These are phyloP conservation scores for Rosa lucieae DNA, from an alignment of 306 rosid species.

Conservation along the genomic window DNA sequence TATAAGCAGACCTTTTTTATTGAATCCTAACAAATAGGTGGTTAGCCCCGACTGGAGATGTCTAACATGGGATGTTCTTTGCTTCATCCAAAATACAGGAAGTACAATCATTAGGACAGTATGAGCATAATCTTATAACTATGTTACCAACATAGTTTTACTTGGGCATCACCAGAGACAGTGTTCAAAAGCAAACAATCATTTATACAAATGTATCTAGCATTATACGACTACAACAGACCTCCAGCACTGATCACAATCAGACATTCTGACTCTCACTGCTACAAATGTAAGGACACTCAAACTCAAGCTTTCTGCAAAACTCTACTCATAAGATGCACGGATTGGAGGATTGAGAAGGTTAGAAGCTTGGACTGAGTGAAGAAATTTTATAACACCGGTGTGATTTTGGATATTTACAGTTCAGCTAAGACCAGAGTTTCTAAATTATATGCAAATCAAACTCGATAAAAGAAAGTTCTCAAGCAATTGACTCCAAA, in stretches of 20 bases:
- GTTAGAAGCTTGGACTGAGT: too few species aligned
- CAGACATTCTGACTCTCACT: background rate
- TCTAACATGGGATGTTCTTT: background rate
- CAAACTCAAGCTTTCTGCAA: too few species aligned
- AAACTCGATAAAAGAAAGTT: background rate
- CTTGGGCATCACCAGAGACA: background rate
- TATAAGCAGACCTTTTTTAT: background rate
- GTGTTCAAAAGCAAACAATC: conserved; percentile 4
- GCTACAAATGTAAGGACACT: background rate
- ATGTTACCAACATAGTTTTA: conserved; percentile 2
- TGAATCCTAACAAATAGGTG: background rate
- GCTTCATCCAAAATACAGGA: background rate
- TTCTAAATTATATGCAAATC: background rate
- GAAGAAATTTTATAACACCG: background rate
- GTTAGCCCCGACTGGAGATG: background rate
- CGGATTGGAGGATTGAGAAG: too few species aligned
- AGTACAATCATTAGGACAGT: background rate
- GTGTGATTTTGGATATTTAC: background rate
- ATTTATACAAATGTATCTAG: background rate
- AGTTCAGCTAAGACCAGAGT: background rate
- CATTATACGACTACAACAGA: background rate
- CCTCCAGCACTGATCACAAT: background rate
- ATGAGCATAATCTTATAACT: background rate
- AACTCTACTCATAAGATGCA: too few species aligned
- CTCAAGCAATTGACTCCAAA: background rate